Conservation (phyloP, 495 filamentous ascomycete genomes). For the Aspergillus saccharolyticus region DNA sequence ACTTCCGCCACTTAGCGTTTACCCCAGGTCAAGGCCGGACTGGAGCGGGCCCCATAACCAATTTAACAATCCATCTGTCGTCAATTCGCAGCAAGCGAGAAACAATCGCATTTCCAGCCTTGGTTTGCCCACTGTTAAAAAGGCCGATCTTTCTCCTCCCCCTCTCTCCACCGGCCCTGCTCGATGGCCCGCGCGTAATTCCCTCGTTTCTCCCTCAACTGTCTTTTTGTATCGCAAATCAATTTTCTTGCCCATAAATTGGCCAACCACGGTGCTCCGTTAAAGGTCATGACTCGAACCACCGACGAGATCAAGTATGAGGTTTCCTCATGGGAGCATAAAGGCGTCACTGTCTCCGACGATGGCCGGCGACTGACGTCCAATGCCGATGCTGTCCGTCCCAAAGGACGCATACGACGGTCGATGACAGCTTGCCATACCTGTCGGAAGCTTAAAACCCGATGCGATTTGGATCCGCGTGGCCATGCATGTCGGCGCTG, state of each 20-base stretch:
- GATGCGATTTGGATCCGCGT: conserved; percentile 37
- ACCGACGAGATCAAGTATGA: conserved; percentile 18
- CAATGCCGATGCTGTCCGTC: conserved; percentile 23
- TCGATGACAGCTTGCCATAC: conserved; percentile 43
- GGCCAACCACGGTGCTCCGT: not conserved
- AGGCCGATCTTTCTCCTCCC: conserved; percentile 9
- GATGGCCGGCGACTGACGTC: conserved; percentile 26
- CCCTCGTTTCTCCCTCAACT: conserved; percentile 1
- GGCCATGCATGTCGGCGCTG: conserved; percentile 41
- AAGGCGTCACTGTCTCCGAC: conserved; percentile 23
- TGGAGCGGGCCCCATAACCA: conserved; percentile 3
- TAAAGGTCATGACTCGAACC: conserved; percentile 30
- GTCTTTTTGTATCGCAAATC: not conserved
- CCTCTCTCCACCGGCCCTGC: conserved; percentile 10
- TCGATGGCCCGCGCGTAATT: conserved; percentile 12
- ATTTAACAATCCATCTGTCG: conserved; percentile 12
- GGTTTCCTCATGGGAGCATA: conserved; percentile 28
- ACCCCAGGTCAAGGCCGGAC: conserved; percentile 16
- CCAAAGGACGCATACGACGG: conserved; percentile 36
- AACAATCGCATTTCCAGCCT: conserved; percentile 11
- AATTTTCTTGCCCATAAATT: not conserved
- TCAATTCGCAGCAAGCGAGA: conserved; percentile 13
- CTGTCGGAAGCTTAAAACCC: conserved; percentile 41
- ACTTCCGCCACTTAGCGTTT: conserved; percentile 6
- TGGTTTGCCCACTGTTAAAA: conserved; percentile 13